These are phyloP conservation scores for Gossypium rotundifolium DNA, from an alignment of 345 rosid genomes.

Conservation along the genomic window DNA sequence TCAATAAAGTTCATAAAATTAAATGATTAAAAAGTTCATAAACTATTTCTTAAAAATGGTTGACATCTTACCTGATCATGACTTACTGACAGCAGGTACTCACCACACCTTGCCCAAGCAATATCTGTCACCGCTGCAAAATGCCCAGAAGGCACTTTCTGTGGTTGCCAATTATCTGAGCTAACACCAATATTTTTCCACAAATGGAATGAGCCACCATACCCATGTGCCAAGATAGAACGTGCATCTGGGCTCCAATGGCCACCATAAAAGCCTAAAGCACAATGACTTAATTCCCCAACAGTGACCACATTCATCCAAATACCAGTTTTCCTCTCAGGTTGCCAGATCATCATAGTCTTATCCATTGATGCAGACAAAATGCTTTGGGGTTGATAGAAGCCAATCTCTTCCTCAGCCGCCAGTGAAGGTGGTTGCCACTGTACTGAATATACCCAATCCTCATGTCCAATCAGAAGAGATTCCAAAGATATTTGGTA, in stretches of 20 bases:
- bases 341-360: slow-evolving; percentile 99
- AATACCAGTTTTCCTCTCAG: slow-evolving; percentile 75
- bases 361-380: slow-evolving; percentile 96
- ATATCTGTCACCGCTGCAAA: slow-evolving; percentile 78
- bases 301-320: slow-evolving; percentile 98
- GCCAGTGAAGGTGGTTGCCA: slow-evolving; percentile 70
- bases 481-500: slow-evolving; percentile 92
- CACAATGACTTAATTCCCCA: slow-evolving; percentile 94
- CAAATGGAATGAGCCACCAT: slow-evolving; percentile 85
- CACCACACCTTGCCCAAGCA: slow-evolving; percentile 70
- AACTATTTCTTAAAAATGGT: neutral
- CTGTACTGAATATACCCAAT: slow-evolving; percentile 95
- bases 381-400: slow-evolving; percentile 64
- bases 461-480: slow-evolving; percentile 93
- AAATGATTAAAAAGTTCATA: neutral
- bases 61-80: slow-evolving; percentile 69
- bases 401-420: slow-evolving; percentile 24
- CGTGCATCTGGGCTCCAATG: slow-evolving; percentile 75
- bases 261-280: slow-evolving; percentile 95
- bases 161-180: slow-evolving; percentile 81
- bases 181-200: slow-evolving; percentile 70
- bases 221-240: slow-evolving; percentile 85
- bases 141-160: slow-evolving; percentile 85
- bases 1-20: neutral
- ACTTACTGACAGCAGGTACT: slow-evolving; percentile 79